phyloP scores from a whole-genome alignment of 2,329 filamentous ascomycete species.

The Septoria linicola region DNA sequence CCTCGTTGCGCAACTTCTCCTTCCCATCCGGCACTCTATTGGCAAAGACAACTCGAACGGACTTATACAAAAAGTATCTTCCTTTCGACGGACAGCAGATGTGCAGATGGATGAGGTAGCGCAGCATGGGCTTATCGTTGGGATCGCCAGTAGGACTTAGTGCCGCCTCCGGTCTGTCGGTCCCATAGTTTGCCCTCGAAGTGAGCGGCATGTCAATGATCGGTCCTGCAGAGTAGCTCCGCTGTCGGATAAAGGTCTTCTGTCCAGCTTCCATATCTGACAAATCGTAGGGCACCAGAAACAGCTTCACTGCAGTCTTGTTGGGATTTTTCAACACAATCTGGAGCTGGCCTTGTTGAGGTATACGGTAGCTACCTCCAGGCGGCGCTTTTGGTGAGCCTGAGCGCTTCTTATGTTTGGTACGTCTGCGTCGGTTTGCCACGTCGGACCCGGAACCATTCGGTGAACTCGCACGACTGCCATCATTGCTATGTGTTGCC shows the following conservation, averaged over 20 bases:
- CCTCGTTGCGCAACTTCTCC: slow-evolving; percentile 85
- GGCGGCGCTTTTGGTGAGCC: slow-evolving; percentile 66
- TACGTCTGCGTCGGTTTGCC: slow-evolving; percentile 28
- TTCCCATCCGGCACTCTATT: slow-evolving; percentile 95
- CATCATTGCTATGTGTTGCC: slow-evolving; percentile 28
- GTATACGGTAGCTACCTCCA: slow-evolving; percentile 89
- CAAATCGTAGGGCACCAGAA: slow-evolving; percentile 89
- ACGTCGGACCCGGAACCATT: slow-evolving; percentile 30
- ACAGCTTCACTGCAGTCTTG: slow-evolving; percentile 95
- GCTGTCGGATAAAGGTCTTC: slow-evolving; percentile 93
- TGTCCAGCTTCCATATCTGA: slow-evolving; percentile 89
- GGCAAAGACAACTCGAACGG: slow-evolving; percentile 90
- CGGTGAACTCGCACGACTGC: slow-evolving; percentile 34
- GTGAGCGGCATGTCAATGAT: slow-evolving; percentile 69
- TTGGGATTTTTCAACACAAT: slow-evolving; percentile 98
- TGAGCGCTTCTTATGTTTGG: slow-evolving; percentile 60
- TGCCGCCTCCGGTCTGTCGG: slow-evolving; percentile 54
- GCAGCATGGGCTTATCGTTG: slow-evolving; percentile 69
- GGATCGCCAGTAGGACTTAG: slow-evolving; percentile 51
- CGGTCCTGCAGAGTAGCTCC: slow-evolving; percentile 84
- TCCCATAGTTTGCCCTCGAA: slow-evolving; percentile 49
- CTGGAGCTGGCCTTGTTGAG: slow-evolving; percentile 88
- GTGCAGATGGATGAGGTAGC: slow-evolving; percentile 89
- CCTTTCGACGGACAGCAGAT: slow-evolving; percentile 84
- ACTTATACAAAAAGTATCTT: slow-evolving; percentile 87